Evolutionary conservation across 306 rosid genomes (phyloP).

Genomic region (Ormosia semicastrata): DNA sequence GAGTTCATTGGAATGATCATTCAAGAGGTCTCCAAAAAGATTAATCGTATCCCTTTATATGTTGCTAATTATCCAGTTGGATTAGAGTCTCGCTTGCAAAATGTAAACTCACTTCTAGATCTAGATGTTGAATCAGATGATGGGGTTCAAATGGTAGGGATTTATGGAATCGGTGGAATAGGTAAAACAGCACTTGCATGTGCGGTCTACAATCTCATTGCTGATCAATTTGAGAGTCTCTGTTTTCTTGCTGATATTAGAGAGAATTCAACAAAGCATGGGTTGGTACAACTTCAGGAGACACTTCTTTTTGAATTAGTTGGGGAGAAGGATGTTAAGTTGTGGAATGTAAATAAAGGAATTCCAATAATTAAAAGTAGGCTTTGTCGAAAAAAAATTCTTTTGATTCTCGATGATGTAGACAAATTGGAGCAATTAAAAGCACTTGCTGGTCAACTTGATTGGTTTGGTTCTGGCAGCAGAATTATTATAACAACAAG

Average conservation of each 20-base stretch:
- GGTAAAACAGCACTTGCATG: conserved; percentile 12
- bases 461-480: conserved; percentile 18
- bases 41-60: too few species aligned
- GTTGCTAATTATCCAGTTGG: too few species aligned
- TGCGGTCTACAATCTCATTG: neutral
- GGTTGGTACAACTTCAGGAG: conserved; percentile 15
- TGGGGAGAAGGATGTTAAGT: neutral
- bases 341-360: neutral
- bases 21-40: too few species aligned
- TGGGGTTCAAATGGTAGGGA: conserved; percentile 6
- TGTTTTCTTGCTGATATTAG: conserved; percentile 5
- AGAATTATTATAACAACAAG: neutral
- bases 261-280: neutral
- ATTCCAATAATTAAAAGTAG: neutral
- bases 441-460: neutral
- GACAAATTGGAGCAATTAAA: neutral
- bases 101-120: neutral
- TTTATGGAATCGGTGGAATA: conserved; percentile 12
- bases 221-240: neutral
- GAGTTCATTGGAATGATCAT: too few species aligned
- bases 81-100: too few species aligned
- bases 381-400: neutral
- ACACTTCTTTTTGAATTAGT: neutral
- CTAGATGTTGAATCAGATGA: neutral
- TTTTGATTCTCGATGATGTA: conserved; percentile 20